Evolutionary conservation across 2,329 filamentous ascomycete genomes (phyloP), one percentile per base, ranked within the genome.

Genomic region (Cadophora gregata): DNA sequence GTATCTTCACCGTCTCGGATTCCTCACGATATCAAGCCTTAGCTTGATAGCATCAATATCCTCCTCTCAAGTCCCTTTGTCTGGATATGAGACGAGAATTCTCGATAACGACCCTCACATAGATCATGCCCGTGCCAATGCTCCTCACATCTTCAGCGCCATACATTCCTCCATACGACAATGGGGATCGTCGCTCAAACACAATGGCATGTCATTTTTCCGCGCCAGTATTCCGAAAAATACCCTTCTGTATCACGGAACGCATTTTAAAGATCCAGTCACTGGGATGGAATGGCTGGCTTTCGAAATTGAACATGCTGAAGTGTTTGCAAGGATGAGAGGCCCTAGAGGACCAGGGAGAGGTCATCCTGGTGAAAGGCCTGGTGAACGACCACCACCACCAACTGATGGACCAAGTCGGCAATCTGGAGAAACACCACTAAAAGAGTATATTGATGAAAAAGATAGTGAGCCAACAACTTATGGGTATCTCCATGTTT

Each of bases 171-270:
- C 90, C 0, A 88, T 91, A 67, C 84, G 91, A 42, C 90, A 93
- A 80, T 93, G 89, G 86, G 90, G 89, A 1, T 91, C 89, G 0
- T 88, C 89, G 0, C 75, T 92, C 2, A 84, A 91, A 66, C 91
- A 93, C 77, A 93, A 93, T 75, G 91, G 91, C 64, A 89, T 93
- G 83, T 87, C 88, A 1, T 84, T 91, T 71, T 91, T 93, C 72
- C 81, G 90, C 0, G 90, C 85, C 0, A 84, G 83, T 0, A 83
- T 93, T 0, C 90, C 90, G 0, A 80, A 81, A 21, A 89, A 87
- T 3, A 90, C 87, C 0, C 79, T 88, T 2, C 77, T 93, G 10
- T 92, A 93, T 72, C 91, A 93, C 74, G 91, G 91, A 14, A 83
- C 82, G 0, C 71, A 70, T 9, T 76, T 73, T 0, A 71, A 79